phyloP scores from a whole-genome alignment of 2,329 filamentous ascomycete species.

The Talaromyces piceae region DNA sequence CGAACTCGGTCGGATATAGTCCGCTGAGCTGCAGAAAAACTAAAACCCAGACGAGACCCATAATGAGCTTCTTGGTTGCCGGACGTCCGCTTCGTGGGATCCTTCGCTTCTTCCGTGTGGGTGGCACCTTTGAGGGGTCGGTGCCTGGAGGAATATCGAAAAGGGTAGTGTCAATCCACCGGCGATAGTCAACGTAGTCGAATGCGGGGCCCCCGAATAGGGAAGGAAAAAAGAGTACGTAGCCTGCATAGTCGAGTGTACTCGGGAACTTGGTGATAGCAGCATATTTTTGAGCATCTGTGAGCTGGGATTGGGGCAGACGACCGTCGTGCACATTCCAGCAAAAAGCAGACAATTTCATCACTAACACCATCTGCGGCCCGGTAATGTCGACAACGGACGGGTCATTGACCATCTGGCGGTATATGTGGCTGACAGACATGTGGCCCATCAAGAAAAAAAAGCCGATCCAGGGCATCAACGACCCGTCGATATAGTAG shows the following conservation, averaged over 20 bases:
- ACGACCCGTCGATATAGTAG: constrained; percentile 72
- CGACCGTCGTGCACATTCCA: constrained; percentile 96
- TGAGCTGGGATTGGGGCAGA: constrained; percentile 69
- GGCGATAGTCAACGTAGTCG: constrained; percentile 85
- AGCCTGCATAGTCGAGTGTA: constrained; percentile 76
- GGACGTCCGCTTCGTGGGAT: constrained; percentile 87
- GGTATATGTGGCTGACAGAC: constrained; percentile 78
- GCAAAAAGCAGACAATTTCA: constrained; percentile 94
- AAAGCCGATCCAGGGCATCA: constrained; percentile 98
- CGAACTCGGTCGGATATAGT: constrained; percentile 56
- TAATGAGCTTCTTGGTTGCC: constrained; percentile 65
- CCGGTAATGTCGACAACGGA: constrained; percentile 76
- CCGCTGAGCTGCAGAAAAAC: constrained; percentile 65
- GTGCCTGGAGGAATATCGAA: constrained; percentile 75
- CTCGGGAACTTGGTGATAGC: constrained; percentile 67
- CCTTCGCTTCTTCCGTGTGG: constrained; percentile 79
- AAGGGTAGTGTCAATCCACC: constrained; percentile 90
- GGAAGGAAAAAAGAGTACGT: constrained; percentile 91
- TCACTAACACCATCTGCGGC: constrained; percentile 95
- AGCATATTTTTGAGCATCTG: constrained; percentile 76
- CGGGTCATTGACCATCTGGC: constrained; percentile 63
- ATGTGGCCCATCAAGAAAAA: constrained; percentile 92
- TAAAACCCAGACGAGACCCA: constrained; percentile 71
- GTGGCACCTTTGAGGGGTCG: constrained; percentile 78
- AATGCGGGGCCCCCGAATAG: constrained; percentile 87